A percentile compares a stretch with the other conserved stretches of the same genome.
phyloP scores from a whole-genome alignment of 371 early-diverging fungal genomes.

The Lichtheimia hyalospora region DNA sequence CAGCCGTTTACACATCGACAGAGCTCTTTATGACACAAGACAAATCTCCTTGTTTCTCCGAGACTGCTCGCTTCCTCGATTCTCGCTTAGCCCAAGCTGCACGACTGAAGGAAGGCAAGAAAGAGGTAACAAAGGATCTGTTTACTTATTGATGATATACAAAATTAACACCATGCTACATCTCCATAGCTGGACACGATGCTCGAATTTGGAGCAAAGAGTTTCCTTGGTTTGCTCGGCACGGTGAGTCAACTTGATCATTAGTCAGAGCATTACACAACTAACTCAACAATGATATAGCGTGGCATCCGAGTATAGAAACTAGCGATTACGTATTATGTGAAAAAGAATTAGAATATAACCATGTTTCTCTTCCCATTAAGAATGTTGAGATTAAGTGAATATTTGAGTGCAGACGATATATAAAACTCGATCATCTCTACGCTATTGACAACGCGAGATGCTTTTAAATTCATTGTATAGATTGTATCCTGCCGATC shows the following conservation, averaged over 20 bases:
- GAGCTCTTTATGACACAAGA: slow-evolving; percentile 92
- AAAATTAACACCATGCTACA: neutral
- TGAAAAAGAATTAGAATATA: neutral
- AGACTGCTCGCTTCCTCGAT: slow-evolving; percentile 77
- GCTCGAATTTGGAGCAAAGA: slow-evolving; percentile 47
- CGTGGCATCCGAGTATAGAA: slow-evolving; percentile 15
- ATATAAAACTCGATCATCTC: too few species aligned
- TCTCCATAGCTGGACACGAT: slow-evolving; percentile 39
- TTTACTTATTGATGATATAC: too few species aligned
- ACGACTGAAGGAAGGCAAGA: slow-evolving; percentile 55
- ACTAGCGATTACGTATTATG: neutral
- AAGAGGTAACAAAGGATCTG: slow-evolving; percentile 30
- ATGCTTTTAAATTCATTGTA: too few species aligned
- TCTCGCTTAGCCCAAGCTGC: slow-evolving; percentile 74
- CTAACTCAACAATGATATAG: slow-evolving; percentile 5
- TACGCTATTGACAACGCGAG: too few species aligned
- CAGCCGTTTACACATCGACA: slow-evolving; percentile 80
- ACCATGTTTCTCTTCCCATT: neutral
- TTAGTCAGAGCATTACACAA: too few species aligned
- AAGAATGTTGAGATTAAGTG: too few species aligned
- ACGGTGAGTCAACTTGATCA: slow-evolving; percentile 29
- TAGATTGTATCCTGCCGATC: too few species aligned
- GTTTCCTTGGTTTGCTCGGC: slow-evolving; percentile 32
- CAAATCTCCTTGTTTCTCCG: slow-evolving; percentile 65
- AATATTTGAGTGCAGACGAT: too few species aligned